A percentile compares a stretch with the other conserved stretches of the same genome.
These are phyloP conservation scores for Saccharum spontaneum DNA, from an alignment of 176 grass and related monocot species.

Conservation along the genomic window DNA sequence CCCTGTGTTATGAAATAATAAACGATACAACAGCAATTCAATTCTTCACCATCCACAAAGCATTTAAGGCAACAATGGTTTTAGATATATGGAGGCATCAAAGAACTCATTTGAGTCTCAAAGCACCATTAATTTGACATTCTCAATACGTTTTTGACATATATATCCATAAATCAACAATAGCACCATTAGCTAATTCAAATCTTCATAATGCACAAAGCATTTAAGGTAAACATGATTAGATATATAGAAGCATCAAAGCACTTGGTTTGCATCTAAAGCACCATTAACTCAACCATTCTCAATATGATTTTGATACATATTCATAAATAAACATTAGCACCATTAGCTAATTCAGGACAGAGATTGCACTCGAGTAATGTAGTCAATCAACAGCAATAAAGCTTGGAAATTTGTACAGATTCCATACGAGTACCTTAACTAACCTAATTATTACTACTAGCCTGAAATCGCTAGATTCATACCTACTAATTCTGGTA, in stretches of 20 bases:
- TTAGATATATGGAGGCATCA: not conserved
- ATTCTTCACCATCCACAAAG: not conserved
- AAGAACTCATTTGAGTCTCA: too few species aligned
- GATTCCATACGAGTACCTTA: not conserved
- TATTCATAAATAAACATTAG: not conserved
- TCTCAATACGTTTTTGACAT: too few species aligned
- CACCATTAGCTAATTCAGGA: not conserved
- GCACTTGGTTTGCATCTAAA: not conserved
- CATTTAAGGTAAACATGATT: not conserved
- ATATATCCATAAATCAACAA: too few species aligned
- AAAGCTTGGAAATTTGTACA: slow-evolving; percentile 26
- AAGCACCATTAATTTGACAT: too few species aligned
- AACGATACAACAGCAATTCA: not conserved
- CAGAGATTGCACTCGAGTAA: not conserved
- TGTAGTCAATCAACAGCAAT: not conserved
- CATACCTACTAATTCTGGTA: not conserved
- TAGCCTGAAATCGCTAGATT: not conserved
- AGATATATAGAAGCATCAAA: slow-evolving; percentile 12
- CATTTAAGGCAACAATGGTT: not conserved
- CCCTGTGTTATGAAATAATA: not conserved
- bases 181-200: too few species aligned
- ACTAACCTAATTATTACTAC: not conserved
- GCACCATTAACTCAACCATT: not conserved
- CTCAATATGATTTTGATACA: not conserved
- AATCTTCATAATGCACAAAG: not conserved